Evolutionary conservation across 2,329 filamentous ascomycete species (phyloP).

Genomic region (Sordariomycetes sp.): DNA sequence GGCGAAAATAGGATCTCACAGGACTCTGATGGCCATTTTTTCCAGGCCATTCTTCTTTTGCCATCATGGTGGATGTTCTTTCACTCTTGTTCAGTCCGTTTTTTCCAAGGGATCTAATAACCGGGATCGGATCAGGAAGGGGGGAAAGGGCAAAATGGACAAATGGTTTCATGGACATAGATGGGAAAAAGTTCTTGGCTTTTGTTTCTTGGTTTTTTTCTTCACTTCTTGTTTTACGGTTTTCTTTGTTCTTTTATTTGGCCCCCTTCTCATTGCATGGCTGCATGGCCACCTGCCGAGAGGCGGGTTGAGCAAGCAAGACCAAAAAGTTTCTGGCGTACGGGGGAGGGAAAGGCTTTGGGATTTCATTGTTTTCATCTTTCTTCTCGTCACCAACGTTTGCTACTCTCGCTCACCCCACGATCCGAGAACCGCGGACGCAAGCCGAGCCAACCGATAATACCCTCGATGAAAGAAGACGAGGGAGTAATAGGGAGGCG

Average conservation of each 20-base stretch:
- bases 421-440: neutral
- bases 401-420: neutral
- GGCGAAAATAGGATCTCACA: neutral
- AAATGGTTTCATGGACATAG: neutral
- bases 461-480: neutral
- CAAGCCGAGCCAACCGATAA: neutral
- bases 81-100: neutral
- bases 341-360: neutral
- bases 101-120: neutral
- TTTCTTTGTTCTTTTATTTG: neutral
- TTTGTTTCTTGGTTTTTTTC: neutral
- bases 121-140: neutral
- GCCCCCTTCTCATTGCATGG: neutral
- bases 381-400: neutral
- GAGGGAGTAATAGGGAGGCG: neutral
- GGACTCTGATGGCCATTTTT: neutral
- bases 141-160: neutral
- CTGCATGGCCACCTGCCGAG: neutral
- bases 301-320: neutral
- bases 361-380: neutral
- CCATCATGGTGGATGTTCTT: neutral
- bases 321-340: neutral
- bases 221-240: neutral
- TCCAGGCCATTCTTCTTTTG: neutral
- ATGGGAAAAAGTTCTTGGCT: conserved; percentile 1